Evolutionary conservation across 2,329 filamentous ascomycete genomes (phyloP), one percentile per base, ranked within the genome.

Genomic region (Pseudogymnoascus sp.): DNA sequence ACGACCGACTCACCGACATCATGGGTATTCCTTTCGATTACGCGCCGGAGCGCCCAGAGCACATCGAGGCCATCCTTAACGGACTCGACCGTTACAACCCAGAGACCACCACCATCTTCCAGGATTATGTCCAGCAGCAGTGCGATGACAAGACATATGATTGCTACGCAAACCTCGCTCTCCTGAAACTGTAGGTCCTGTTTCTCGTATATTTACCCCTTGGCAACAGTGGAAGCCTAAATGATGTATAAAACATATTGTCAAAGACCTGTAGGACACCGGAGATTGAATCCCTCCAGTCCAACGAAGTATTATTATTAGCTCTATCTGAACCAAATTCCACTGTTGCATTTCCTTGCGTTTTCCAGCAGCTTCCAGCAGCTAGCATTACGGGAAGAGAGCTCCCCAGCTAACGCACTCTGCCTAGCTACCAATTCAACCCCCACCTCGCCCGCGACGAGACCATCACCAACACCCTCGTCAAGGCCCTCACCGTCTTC

Each of bases 61-160:
- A 94, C 76, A 95, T 99, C 77, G 88, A 91, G 74, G 82, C 80
- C 76, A 97, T 99, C 73, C 91, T 99, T 74, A 96, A 93, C 79
- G 93, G 94, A 70, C 90, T 99, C 67, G 94, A 99, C 78, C 86
- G 94, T 73, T 99, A 99, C 82, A 99, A 99, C 78, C 94, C 94
- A 42, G 94, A 99, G 81, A 96, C 94, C 60, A 96, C 95, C 59
- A 85, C 85, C 65, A 83, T 90, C 68, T 94, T 99, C 77, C 93
- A 99, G 82, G 88, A 90, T 75, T 99, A 99, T 78, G 88, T 99
- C 66, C 83, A 84, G 73, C 87, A 92, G 77, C 94, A 99, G 80
- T 99, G 94, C 82, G 93, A 97, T 78, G 87, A 89, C 77, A 88
- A 92, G 79, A 92, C 89, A 70, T 92, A 91, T 78, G 94, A 99